These are phyloP conservation scores for Leishmania major DNA, from an alignment of 208 protist genomes.

Conservation along the genomic window DNA sequence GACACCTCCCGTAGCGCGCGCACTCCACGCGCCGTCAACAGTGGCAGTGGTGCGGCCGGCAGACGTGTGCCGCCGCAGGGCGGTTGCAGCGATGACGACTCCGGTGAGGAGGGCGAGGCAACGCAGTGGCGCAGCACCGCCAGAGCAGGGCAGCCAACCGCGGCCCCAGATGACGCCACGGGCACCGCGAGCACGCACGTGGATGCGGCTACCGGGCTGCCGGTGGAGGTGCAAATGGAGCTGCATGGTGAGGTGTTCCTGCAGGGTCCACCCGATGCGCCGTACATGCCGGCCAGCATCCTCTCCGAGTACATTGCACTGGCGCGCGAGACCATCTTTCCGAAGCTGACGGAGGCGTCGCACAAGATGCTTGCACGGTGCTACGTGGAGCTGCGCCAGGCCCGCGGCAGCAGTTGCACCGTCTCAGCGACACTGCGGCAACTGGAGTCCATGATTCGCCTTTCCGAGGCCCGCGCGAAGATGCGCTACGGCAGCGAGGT, in stretches of 20 bases:
- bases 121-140: conserved; percentile 15
- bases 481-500: conserved; percentile 90
- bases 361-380: conserved; percentile 88
- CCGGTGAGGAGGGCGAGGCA: conserved; percentile 1
- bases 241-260: conserved; percentile 81
- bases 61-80: not conserved
- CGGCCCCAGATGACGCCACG: not conserved
- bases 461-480: conserved; percentile 93
- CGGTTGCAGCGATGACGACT: conserved; percentile 8
- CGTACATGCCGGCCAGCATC: conserved; percentile 78
- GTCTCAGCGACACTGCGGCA: conserved; percentile 98
- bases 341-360: conserved; percentile 88
- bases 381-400: conserved; percentile 94
- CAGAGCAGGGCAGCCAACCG: conserved; percentile 9
- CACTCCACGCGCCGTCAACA: conserved; percentile 4
- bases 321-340: conserved; percentile 86
- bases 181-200: not conserved
- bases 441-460: conserved; percentile 98
- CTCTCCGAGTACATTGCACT: conserved; percentile 94
- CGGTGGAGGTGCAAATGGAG: conserved; percentile 57
- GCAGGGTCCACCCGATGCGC: conserved; percentile 43
- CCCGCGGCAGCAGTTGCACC: conserved; percentile 88
- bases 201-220: conserved; percentile 41
- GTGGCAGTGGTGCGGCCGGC: not conserved
- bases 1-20: conserved; percentile 35